Conservation (phyloP, 1,139 yeast species). For the Sugiyamaella xylanicola region DNA sequence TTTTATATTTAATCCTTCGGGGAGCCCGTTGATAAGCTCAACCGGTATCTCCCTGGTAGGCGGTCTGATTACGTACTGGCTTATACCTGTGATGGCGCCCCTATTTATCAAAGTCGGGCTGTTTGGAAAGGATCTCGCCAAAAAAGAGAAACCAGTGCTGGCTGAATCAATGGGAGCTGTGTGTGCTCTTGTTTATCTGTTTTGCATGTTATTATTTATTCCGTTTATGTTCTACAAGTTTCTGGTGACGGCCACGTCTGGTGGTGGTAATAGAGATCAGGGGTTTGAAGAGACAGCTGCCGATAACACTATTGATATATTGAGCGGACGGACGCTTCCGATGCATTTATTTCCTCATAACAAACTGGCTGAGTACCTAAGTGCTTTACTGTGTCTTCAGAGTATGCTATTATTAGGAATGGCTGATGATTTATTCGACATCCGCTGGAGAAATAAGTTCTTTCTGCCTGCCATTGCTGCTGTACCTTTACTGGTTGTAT, state of each 20-base stretch:
- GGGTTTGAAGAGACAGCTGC: conserved; percentile 35
- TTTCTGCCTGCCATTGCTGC: conserved; percentile 94
- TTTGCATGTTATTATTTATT: conserved; percentile 79
- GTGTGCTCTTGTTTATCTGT: conserved; percentile 76
- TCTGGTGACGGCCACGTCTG: conserved; percentile 60
- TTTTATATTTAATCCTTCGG: conserved; percentile 18
- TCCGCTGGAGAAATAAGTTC: conserved; percentile 96
- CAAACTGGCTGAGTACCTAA: conserved; percentile 79
- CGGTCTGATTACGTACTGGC: conserved; percentile 55
- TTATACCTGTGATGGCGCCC: conserved; percentile 69
- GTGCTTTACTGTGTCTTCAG: conserved; percentile 81
- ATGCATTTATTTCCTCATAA: conserved; percentile 71
- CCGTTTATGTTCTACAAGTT: conserved; percentile 88
- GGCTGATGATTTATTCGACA: conserved; percentile 92
- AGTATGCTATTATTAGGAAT: conserved; percentile 84
- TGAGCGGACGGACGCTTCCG: conserved; percentile 28
- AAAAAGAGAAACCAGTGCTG: conserved; percentile 65
- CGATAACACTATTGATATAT: conserved; percentile 22
- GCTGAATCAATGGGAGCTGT: conserved; percentile 94
- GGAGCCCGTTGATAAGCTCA: conserved; percentile 37
- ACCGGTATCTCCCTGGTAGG: conserved; percentile 70
- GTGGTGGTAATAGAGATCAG: conserved; percentile 56
- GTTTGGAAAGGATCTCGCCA: conserved; percentile 80
- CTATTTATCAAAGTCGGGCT: conserved; percentile 77
- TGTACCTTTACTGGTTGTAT: conserved; percentile 85